Conservation (phyloP, 1,284 basidiomycete species). For the Rhizopogon parksii region DNA sequence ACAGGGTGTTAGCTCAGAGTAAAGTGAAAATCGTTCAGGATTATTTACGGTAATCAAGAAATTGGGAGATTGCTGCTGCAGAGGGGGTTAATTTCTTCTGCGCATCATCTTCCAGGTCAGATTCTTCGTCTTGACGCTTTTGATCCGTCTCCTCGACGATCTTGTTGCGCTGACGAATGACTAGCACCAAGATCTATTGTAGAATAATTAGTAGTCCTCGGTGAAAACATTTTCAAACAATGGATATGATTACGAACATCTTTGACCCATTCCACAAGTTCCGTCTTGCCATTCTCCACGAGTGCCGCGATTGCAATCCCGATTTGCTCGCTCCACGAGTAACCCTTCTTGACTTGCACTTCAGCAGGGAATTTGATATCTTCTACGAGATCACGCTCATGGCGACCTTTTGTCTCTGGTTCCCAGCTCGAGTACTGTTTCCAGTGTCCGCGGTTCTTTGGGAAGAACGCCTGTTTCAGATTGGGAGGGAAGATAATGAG, state of each 20-base stretch:
- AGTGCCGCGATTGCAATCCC: constrained; percentile 78
- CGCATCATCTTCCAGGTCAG: constrained; percentile 40
- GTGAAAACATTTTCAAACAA: background rate
- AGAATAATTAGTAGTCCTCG: constrained; percentile 1
- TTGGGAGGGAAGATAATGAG: constrained; percentile 11
- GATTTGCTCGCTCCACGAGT: constrained; percentile 84
- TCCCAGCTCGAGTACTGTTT: constrained; percentile 78
- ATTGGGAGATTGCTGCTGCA: constrained; percentile 62
- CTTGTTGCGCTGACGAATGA: constrained; percentile 59
- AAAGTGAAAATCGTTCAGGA: background rate
- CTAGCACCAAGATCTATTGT: constrained; percentile 61
- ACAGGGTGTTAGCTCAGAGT: constrained; percentile 3
- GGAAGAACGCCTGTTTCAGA: constrained; percentile 70
- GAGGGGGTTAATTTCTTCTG: constrained; percentile 47
- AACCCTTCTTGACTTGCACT: constrained; percentile 80
- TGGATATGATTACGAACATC: constrained; percentile 46
- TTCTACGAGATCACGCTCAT: constrained; percentile 34
- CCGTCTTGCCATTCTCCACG: constrained; percentile 55
- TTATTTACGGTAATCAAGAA: constrained; percentile 69
- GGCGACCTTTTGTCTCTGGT: constrained; percentile 53
- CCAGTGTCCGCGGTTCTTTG: constrained; percentile 82
- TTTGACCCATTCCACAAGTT: constrained; percentile 73
- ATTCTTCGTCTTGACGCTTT: constrained; percentile 34
- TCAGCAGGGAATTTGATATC: constrained; percentile 54
- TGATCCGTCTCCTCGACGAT: constrained; percentile 70